A percentile compares a stretch with the other conserved stretches of the same genome.
Evolutionary conservation across 805 yeast genomes (phyloP).

Genomic region (Candida andamanensis): DNA sequence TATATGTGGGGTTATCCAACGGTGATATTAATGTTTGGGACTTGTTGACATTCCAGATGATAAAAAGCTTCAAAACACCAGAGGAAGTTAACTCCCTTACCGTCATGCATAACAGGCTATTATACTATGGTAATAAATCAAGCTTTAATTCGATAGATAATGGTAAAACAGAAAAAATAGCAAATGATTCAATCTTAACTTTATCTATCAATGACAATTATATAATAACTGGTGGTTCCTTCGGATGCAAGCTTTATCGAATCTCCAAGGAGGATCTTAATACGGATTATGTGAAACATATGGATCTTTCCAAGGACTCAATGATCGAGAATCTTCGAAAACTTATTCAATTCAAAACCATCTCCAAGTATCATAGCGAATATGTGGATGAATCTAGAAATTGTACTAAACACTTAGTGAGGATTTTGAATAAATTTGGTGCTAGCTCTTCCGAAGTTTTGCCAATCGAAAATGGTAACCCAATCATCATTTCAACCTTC

Average conservation of each 20-base stretch:
- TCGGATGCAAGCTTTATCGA: slow-evolving; percentile 3
- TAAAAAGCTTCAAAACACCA: slow-evolving; percentile 28
- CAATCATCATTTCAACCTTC: slow-evolving; percentile 77
- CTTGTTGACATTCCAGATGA: slow-evolving; percentile 70
- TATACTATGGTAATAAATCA: slow-evolving; percentile 11
- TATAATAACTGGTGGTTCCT: slow-evolving; percentile 10
- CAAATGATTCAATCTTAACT: slow-evolving; percentile 6
- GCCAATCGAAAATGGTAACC: slow-evolving; percentile 76
- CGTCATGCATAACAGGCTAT: slow-evolving; percentile 4
- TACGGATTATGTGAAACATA: not conserved
- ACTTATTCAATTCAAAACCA: slow-evolving; percentile 67
- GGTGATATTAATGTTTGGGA: slow-evolving; percentile 86
- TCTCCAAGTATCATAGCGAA: slow-evolving; percentile 65
- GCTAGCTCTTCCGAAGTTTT: slow-evolving; percentile 61
- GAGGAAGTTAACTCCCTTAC: slow-evolving; percentile 9
- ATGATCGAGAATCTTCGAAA: slow-evolving; percentile 58
- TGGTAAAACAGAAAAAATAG: slow-evolving; percentile 3
- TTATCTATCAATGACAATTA: no score
- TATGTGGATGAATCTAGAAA: slow-evolving; percentile 75
- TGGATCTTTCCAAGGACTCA: slow-evolving; percentile 7
- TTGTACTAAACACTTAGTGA: slow-evolving; percentile 73
- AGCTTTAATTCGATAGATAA: slow-evolving; percentile 26
- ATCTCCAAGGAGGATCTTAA: not conserved
- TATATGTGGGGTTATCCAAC: slow-evolving; percentile 77
- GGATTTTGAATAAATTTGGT: slow-evolving; percentile 62